phyloP scores from a whole-genome alignment of 2,329 filamentous ascomycete genomes.

The Beauveria sp. region DNA sequence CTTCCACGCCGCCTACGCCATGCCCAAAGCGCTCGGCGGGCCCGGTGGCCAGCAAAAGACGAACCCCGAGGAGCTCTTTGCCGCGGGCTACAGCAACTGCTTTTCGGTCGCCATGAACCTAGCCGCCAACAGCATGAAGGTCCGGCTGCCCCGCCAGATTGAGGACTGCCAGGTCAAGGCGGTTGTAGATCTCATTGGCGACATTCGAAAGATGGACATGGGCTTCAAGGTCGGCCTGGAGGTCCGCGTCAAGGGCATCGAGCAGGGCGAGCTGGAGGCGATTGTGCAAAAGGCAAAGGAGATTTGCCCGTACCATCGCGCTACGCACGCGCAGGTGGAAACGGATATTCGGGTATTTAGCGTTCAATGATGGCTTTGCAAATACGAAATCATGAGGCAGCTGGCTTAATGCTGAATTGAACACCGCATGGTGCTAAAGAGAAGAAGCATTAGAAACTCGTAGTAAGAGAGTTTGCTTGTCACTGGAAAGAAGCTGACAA shows the following conservation, averaged over 20 bases:
- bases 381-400: too few relatives aligned
- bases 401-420: too few relatives aligned
- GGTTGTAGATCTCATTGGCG: background rate
- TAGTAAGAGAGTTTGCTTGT: too few relatives aligned
- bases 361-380: background rate
- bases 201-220: background rate
- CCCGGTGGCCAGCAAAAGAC: background rate
- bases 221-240: background rate
- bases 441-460: too few relatives aligned
- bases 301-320: background rate
- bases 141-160: background rate
- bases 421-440: too few relatives aligned
- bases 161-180: conserved; percentile 1
- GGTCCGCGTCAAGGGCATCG: conserved; percentile 5
- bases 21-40: background rate
- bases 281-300: background rate
- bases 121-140: background rate
- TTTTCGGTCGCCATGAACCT: conserved; percentile 5
- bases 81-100: conserved; percentile 7
- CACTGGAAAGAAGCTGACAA: too few relatives aligned
- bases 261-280: background rate
- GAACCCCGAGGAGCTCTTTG: conserved; percentile 1
- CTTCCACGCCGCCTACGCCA: background rate
- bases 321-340: background rate
- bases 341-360: background rate